phyloP scores from a whole-genome alignment of 768 basidiomycete genomes.

The Macrocybe gigantea region DNA sequence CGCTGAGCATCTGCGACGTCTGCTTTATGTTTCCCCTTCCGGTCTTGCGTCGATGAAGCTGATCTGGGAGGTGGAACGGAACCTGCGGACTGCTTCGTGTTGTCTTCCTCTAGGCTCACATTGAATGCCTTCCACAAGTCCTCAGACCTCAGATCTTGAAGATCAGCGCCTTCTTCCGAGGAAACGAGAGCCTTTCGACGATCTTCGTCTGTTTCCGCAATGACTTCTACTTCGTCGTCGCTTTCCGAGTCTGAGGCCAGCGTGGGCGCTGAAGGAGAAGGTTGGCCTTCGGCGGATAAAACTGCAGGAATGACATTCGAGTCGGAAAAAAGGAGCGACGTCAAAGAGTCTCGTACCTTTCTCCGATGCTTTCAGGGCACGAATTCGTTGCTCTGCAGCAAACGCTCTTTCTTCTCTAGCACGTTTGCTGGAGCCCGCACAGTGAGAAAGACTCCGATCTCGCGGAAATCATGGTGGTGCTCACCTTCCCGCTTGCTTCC shows the following conservation, averaged over 20 bases:
- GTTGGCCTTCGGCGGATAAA: neutral
- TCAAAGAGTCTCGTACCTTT: conserved; percentile 17
- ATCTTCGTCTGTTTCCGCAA: conserved; percentile 36
- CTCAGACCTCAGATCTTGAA: conserved; percentile 37
- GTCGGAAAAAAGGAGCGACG: neutral
- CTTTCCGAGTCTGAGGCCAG: conserved; percentile 5
- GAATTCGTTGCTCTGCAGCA: conserved; percentile 63
- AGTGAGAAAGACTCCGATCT: neutral
- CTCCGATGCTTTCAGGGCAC: conserved; percentile 31
- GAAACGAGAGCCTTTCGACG: conserved; percentile 48
- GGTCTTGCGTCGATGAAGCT: neutral
- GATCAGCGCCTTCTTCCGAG: conserved; percentile 36
- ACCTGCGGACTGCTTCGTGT: conserved; percentile 12
- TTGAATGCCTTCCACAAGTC: conserved; percentile 48
- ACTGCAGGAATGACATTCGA: neutral
- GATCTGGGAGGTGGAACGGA: conserved; percentile 1
- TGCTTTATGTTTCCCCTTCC: conserved; percentile 1
- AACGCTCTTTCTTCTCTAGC: conserved; percentile 74
- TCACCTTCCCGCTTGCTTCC: conserved; percentile 67
- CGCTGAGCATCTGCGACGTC: neutral
- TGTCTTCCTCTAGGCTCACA: conserved; percentile 15
- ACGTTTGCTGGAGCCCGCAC: conserved; percentile 49
- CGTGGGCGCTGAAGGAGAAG: neutral
- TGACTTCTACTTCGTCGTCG: conserved; percentile 25
- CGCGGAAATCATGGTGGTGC: conserved; percentile 3